Evolutionary conservation across 2,329 filamentous ascomycete genomes (phyloP), one percentile per base, ranked within the genome.

Genomic region (Aspergillus candidus): DNA sequence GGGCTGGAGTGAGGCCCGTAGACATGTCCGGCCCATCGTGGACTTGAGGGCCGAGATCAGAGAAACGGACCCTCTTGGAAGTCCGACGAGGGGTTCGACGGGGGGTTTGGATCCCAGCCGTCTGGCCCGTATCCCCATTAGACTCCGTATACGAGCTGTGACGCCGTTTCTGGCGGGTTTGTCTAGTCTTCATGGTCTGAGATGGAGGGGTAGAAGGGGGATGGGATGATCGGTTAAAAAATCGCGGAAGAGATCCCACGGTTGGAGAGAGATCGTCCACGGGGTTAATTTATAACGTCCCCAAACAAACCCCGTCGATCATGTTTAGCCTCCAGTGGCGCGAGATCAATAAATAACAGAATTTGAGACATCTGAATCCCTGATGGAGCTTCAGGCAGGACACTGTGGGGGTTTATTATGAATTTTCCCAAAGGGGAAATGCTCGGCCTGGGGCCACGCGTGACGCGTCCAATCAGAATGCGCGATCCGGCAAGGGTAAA

Each of bases 61-160:
- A 73, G 52, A 73, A 72, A 18, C 72, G 69, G 31, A 71, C 67
- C 49, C 60, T 66, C 49, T 74, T 74, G 32, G 57, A 58, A 11
- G 57, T 49, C 53, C 57, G 66, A 31, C 53, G 58, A 3, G 67
- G 62, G 18, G 63, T 67, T 13, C 44, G 40, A 43, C 45, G 51
- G 13, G 31, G 27, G 15, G 49, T 27, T 43, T 11, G 36, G 33
- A 12, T 39, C 33, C 14, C 46, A 50, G 22, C 43, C 36, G 13
- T 27, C 22, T 3, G 22, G 2, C 22, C 22, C 22, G 22, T 27
- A 8, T 27, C 7, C 22, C 22, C 22, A 27, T 27, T 27, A 10
- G 22, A 27, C 22, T 27, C 7, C 3, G 22, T 27, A 27, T 27
- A 27, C 22, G 53, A 52, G 41, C 57, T 58, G 37, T 51, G 57